Evolutionary conservation across 179 eudicot species (phyloP).

Genomic region (Beta macrorhiza): DNA sequence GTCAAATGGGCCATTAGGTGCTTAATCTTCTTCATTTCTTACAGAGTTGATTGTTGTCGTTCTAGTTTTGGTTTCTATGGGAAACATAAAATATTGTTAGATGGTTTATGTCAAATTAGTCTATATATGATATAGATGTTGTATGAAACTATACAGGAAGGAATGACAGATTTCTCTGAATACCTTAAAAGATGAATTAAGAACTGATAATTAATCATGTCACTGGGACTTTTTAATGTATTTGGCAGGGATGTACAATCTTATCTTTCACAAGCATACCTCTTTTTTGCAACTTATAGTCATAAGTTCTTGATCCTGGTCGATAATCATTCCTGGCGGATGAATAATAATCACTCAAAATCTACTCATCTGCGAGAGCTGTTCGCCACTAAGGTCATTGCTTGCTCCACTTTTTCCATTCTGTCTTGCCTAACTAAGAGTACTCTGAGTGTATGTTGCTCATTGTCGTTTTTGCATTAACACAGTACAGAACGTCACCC

Average conservation of each 20-base stretch:
- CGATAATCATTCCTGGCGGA: constrained; percentile 86
- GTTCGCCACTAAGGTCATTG: constrained; percentile 82
- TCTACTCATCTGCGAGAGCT: constrained; percentile 83
- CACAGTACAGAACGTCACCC: constrained; percentile 53
- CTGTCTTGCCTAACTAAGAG: not conserved
- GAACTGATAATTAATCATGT: not conserved
- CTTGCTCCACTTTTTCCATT: constrained; percentile 6
- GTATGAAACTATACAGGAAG: not conserved
- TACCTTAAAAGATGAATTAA: not conserved
- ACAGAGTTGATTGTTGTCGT: no score
- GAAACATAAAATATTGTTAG: no score
- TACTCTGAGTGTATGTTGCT: constrained; percentile 5
- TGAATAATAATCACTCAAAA: constrained; percentile 55
- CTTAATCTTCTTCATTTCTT: no score
- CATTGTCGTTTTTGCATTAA: constrained; percentile 29
- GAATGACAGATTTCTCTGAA: not conserved
- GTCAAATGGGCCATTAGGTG: no score
- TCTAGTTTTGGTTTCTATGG: no score
- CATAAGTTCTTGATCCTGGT: constrained; percentile 71
- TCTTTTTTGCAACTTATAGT: constrained; percentile 62
- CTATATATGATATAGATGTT: not conserved
- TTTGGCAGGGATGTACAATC: constrained; percentile 85
- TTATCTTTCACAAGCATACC: constrained; percentile 81
- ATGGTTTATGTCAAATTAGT: not conserved
- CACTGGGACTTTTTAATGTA: not conserved